Evolutionary conservation across 1,284 basidiomycete species (phyloP).

Genomic region (Ganoderma boninense): DNA sequence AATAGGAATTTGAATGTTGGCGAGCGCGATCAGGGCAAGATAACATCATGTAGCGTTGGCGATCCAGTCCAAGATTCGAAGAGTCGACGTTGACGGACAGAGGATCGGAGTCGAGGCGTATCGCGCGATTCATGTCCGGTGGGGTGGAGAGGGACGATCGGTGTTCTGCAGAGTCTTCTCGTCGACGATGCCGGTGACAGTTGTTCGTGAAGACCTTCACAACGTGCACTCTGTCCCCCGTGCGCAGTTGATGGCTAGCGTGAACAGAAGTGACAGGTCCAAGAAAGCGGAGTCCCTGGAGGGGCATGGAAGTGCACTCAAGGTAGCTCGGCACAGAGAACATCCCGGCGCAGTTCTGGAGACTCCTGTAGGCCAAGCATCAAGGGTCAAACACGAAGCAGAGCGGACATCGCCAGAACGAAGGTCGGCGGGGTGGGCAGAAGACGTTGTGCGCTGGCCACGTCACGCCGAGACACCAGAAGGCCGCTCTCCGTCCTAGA

Average conservation of each 20-base stretch:
- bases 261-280: neutral
- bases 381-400: neutral
- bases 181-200: neutral
- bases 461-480: constrained; percentile 13
- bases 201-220: neutral
- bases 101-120: neutral
- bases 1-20: neutral
- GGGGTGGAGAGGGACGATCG: neutral
- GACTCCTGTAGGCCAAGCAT: neutral
- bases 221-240: neutral
- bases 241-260: neutral
- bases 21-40: neutral
- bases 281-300: neutral
- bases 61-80: neutral
- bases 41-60: neutral
- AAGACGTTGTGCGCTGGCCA: constrained; percentile 3
- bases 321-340: neutral
- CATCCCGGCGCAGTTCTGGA: neutral
- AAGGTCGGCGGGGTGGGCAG: constrained; percentile 3
- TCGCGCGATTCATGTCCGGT: constrained; percentile 1
- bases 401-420: constrained; percentile 14
- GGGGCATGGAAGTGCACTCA: neutral
- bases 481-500: neutral
- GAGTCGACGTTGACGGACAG: neutral
- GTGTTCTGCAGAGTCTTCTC: neutral